phyloP scores from a whole-genome alignment of 2,329 filamentous ascomycete species.

The Clonostachys sp. region DNA sequence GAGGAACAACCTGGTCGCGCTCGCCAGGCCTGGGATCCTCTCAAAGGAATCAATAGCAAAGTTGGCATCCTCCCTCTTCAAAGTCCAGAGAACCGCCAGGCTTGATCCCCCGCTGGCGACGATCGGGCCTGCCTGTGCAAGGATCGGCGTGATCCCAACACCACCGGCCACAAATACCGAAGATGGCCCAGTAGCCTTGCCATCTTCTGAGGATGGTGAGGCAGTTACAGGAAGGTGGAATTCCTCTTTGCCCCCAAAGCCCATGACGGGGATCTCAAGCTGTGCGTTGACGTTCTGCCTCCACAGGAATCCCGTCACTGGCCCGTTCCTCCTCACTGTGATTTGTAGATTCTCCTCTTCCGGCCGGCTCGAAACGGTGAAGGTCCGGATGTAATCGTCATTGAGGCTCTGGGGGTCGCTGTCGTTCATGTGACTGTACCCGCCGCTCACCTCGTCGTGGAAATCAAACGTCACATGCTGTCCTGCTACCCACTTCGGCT shows the following conservation, averaged over 20 bases:
- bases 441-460: constrained; percentile 59
- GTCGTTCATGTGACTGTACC: constrained; percentile 81
- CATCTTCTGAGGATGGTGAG: constrained; percentile 2
- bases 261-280: constrained; percentile 64
- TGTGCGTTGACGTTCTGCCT: constrained; percentile 43
- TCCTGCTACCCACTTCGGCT: constrained; percentile 54
- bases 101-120: constrained; percentile 29
- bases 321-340: constrained; percentile 65
- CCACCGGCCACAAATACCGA: constrained; percentile 68
- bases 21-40: constrained; percentile 43
- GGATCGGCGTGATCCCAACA: constrained; percentile 77
- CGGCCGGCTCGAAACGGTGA: constrained; percentile 69
- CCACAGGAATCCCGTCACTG: constrained; percentile 63
- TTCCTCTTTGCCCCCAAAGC: constrained; percentile 61
- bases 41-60: constrained; percentile 57
- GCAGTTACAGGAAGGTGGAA: constrained; percentile 26
- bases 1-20: constrained; percentile 56
- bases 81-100: constrained; percentile 64
- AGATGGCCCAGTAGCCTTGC: no score
- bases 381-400: constrained; percentile 79
- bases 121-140: constrained; percentile 56
- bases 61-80: constrained; percentile 55
- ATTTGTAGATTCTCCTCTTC: constrained; percentile 53
- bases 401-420: constrained; percentile 76
- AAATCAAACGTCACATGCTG: constrained; percentile 79